These are phyloP conservation scores for Cicer bijugum DNA, from an alignment of 306 rosid species.

Conservation along the genomic window DNA sequence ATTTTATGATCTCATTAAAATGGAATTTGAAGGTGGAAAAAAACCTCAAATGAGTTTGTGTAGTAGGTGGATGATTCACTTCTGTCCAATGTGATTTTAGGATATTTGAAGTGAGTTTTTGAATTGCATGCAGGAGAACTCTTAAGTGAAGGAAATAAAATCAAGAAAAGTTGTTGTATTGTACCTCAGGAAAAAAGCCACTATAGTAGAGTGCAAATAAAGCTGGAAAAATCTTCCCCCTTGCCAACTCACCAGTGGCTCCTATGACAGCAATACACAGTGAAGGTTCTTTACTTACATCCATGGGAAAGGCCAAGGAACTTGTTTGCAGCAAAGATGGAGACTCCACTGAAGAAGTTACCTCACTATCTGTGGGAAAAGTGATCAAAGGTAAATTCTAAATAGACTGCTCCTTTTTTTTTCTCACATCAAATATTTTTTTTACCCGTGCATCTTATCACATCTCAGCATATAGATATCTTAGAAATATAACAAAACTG, in stretches of 20 bases:
- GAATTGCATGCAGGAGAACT: conserved; percentile 1
- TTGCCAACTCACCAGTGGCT: conserved; percentile 95
- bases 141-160: not conserved
- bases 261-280: conserved; percentile 89
- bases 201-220: conserved; percentile 86
- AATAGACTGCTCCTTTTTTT: not conserved
- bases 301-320: conserved; percentile 40
- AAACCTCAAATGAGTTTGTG: conserved; percentile 13
- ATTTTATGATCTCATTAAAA: conserved; percentile 5
- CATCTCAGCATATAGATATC: not conserved
- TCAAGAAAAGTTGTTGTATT: conserved; percentile 41
- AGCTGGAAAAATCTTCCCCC: conserved; percentile 87
- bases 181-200: conserved; percentile 94
- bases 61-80: conserved; percentile 12
- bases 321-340: conserved; percentile 51
- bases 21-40: not conserved
- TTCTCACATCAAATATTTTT: not conserved
- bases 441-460: not conserved
- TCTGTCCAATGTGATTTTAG: not conserved
- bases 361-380: conserved; percentile 42
- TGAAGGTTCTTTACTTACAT: conserved; percentile 54
- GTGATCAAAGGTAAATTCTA: conserved; percentile 28
- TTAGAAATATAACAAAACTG: not conserved
- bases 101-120: not conserved
- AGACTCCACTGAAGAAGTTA: conserved; percentile 49